phyloP scores from a whole-genome alignment of 768 basidiomycete species.

The Tricholomella constricta region DNA sequence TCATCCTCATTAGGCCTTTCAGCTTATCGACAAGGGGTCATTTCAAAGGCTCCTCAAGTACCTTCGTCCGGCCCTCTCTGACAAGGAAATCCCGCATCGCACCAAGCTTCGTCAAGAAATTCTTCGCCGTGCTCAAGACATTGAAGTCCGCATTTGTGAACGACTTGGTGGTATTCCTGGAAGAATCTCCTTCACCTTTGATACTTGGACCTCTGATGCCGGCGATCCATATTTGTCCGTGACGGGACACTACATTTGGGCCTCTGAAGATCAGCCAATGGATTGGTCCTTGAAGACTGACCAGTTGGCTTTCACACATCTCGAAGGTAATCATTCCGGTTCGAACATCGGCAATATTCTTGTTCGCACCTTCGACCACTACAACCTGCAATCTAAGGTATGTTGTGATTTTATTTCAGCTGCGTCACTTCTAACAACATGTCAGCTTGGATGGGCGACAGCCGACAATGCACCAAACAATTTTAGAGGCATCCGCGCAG shows the following conservation, averaged over 20 bases:
- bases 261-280: conserved; percentile 3
- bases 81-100: background rate
- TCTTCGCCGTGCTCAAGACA: background rate
- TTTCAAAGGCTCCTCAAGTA: too few relatives aligned
- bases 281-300: conserved; percentile 4
- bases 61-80: too few relatives aligned
- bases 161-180: background rate
- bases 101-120: background rate
- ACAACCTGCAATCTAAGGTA: background rate
- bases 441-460: conserved; percentile 14
- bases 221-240: conserved; percentile 3
- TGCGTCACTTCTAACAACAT: background rate
- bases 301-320: background rate
- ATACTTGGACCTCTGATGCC: conserved; percentile 3
- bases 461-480: conserved; percentile 19
- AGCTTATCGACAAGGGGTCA: too few relatives aligned
- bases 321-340: conserved; percentile 9
- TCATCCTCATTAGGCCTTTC: too few relatives aligned
- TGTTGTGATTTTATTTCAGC: background rate
- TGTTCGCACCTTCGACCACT: background rate
- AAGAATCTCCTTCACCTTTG: background rate
- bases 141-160: background rate
- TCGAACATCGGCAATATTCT: background rate
- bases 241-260: conserved; percentile 7
- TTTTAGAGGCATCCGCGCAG: conserved; percentile 4